phyloP scores from a whole-genome alignment of 306 rosid genomes.

The Lathyrus tuberosus region DNA sequence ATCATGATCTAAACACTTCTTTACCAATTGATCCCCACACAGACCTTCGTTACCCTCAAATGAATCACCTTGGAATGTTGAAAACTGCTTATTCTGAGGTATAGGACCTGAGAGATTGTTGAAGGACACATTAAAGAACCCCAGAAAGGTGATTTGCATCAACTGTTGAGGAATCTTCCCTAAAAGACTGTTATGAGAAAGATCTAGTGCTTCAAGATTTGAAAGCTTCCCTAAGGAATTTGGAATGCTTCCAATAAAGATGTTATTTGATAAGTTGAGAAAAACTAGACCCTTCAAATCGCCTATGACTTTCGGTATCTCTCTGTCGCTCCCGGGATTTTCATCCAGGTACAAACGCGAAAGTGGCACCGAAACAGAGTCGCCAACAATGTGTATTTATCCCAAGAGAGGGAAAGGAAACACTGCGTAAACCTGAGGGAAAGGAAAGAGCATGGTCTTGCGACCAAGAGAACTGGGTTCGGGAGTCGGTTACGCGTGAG shows the following conservation, averaged over 20 bases:
- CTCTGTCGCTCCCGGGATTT: no score
- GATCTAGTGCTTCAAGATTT: constrained; percentile 38
- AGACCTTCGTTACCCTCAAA: constrained; percentile 38
- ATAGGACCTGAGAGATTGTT: constrained; percentile 35
- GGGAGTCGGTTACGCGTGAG: no score
- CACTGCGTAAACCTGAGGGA: no score
- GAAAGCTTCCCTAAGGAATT: constrained; percentile 36
- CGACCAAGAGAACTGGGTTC: no score
- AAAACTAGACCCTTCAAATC: constrained; percentile 14
- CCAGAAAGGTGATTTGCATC: constrained; percentile 30
- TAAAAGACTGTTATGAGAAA: constrained; percentile 32
- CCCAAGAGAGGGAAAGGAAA: no score
- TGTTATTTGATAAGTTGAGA: constrained; percentile 39
- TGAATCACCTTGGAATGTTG: constrained; percentile 25
- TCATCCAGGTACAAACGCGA: no score
- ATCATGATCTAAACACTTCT: constrained; percentile 10
- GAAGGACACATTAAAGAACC: constrained; percentile 32
- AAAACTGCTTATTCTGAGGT: constrained; percentile 38
- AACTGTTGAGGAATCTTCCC: constrained; percentile 39
- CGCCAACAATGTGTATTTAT: no score
- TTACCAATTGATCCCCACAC: constrained; percentile 32
- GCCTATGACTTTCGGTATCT: constrained; percentile 30
- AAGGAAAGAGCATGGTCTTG: no score
- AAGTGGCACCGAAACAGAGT: no score
- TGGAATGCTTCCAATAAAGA: constrained; percentile 34